A percentile compares a stretch with the other conserved stretches of the same genome.
Evolutionary conservation across 805 yeast species (phyloP).

Genomic region (Saccharomycopsis malanga): DNA sequence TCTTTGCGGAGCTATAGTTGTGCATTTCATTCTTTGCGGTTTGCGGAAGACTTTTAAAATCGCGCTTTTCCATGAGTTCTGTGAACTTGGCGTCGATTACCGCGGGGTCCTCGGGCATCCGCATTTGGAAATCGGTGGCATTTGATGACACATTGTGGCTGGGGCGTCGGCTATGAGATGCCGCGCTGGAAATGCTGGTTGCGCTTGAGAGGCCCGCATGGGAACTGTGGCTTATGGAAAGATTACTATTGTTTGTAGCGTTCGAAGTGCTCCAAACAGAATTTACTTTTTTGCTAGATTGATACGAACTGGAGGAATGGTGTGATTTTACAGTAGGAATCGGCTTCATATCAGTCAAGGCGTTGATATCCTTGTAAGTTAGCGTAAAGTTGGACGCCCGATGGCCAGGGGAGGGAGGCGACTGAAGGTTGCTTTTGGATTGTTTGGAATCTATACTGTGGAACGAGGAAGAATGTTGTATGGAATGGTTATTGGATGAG

Average conservation of each 20-base stretch:
- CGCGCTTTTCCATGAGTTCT: slow-evolving; percentile 77
- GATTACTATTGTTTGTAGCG: neutral
- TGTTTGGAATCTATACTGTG: slow-evolving; percentile 9
- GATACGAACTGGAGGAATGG: neutral
- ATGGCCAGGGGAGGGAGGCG: slow-evolving; percentile 10
- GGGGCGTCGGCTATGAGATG: neutral
- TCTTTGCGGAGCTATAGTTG: slow-evolving; percentile 66
- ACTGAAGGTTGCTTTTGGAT: neutral
- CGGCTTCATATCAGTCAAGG: slow-evolving; percentile 22
- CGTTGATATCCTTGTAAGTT: slow-evolving; percentile 20
- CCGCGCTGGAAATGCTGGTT: too few species aligned
- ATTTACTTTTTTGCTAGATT: neutral
- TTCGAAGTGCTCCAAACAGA: neutral
- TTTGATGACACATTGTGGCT: slow-evolving; percentile 15
- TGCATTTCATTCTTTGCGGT: slow-evolving; percentile 73
- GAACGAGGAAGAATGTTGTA: neutral
- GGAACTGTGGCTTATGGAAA: neutral
- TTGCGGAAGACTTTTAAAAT: slow-evolving; percentile 61
- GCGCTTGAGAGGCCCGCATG: too few species aligned
- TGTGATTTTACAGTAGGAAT: slow-evolving; percentile 15
- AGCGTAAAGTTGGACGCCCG: slow-evolving; percentile 10
- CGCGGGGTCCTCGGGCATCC: slow-evolving; percentile 57
- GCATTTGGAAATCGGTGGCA: slow-evolving; percentile 27
- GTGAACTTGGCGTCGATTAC: slow-evolving; percentile 70
- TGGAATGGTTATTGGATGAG: slow-evolving; percentile 3